Percentiles rank a stretch among this genome's conserved stretches.
Conservation (phyloP, 176 grass and related monocot genomes). For the Typha latifolia region DNA sequence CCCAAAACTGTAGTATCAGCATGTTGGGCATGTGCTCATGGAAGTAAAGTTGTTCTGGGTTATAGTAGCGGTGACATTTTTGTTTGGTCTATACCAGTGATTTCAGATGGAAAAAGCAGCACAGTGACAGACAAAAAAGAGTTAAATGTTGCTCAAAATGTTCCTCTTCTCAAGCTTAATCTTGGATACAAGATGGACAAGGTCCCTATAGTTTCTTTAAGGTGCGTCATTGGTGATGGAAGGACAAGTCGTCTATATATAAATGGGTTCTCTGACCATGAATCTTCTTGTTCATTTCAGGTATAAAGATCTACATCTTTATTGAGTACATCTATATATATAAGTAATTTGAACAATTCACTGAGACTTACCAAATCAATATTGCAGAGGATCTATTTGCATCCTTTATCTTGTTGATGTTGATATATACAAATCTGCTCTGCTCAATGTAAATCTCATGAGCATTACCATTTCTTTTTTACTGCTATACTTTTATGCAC, state of each 20-base stretch:
- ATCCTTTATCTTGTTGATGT: no score
- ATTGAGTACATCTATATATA: no score
- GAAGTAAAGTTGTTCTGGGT: slow-evolving; percentile 81
- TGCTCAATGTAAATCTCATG: no score
- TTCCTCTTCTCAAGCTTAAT: slow-evolving; percentile 84
- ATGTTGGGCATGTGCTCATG: slow-evolving; percentile 68
- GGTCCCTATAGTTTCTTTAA: slow-evolving; percentile 62
- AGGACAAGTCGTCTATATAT: slow-evolving; percentile 65
- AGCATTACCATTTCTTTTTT: no score
- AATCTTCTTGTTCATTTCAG: slow-evolving; percentile 48
- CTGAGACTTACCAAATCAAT: no score
- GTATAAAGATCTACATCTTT: slow-evolving; percentile 13
- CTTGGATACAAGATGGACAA: slow-evolving; percentile 89
- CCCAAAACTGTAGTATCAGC: slow-evolving; percentile 51
- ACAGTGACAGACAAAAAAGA: slow-evolving; percentile 17
- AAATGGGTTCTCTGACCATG: slow-evolving; percentile 62
- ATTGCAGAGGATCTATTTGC: no score
- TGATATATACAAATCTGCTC: no score
- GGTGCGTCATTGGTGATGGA: slow-evolving; percentile 47
- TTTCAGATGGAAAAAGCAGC: slow-evolving; percentile 34
- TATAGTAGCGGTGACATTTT: slow-evolving; percentile 76
- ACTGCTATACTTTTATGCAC: no score
- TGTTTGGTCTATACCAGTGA: slow-evolving; percentile 56
- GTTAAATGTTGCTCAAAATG: slow-evolving; percentile 30
- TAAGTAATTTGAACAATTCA: no score